Conservation (phyloP, 257 asterid genomes). For the Solanum raphanifolium region DNA sequence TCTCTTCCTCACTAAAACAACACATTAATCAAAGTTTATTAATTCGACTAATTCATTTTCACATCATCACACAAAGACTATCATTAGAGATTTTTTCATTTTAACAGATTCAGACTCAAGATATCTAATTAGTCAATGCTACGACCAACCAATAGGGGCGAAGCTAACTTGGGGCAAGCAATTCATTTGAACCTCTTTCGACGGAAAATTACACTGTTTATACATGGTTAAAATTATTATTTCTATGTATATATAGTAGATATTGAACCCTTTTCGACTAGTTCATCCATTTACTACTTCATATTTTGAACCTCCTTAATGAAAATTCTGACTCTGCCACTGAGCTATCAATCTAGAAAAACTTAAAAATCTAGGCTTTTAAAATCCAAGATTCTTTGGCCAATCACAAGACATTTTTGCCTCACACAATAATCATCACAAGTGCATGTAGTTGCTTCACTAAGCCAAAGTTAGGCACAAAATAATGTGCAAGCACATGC, state of each 20-base stretch:
- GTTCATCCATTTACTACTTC: not conserved
- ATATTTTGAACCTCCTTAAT: not conserved
- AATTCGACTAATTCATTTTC: too few relatives aligned
- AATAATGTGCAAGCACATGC: constrained; percentile 65
- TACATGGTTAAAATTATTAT: too few relatives aligned
- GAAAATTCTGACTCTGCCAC: not conserved
- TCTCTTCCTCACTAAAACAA: not conserved
- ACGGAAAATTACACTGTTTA: not conserved
- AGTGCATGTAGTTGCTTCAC: constrained; percentile 19
- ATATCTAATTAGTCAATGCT: not conserved
- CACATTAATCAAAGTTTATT: not conserved
- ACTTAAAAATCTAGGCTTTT: not conserved
- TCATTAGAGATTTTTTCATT: too few relatives aligned
- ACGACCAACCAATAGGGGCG: not conserved
- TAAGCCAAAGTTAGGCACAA: constrained; percentile 22
- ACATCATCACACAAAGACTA: not conserved
- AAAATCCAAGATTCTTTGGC: constrained; percentile 21
- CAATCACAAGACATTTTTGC: constrained; percentile 18
- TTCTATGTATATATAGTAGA: not conserved
- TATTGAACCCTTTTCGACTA: not conserved
- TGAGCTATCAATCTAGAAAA: not conserved
- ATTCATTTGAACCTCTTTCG: not conserved
- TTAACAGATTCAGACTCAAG: fast-evolving
- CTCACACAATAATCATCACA: not conserved
- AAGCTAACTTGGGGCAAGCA: fast-evolving